Base-by-base conservation (phyloP, 768 basidiomycete species). In the Gautieria morchelliformis region DNA sequence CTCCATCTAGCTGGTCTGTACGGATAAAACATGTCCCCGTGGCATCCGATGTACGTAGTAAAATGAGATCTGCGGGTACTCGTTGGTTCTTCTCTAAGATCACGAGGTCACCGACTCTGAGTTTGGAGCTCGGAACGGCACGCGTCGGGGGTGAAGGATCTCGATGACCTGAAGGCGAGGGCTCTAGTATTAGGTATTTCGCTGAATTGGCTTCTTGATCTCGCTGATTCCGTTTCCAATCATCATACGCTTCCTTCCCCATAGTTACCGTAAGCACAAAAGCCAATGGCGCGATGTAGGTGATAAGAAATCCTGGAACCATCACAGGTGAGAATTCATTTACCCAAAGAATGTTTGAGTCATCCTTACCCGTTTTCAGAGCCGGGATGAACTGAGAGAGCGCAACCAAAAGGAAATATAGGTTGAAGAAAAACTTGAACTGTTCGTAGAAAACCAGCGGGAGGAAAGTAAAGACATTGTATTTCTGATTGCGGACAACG, bases 371-470 rank as follows among this genome's bases (percentile, higher is more conserved):
- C 59, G 96, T 99, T 74, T 93, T 93, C 59, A 99, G 80, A 0
- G 93, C 89, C 14, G 96, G 96, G 17, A 99, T 74, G 67, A 99
- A 96, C 70, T 98, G 96, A 9, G 89, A 93, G 8, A 98, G 77
- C 0, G 96, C 96, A 39, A 99, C 96, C 22, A 98, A 84, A 11
- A 98, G 81, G 68, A 99, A 99, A 71, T 98, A 99, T 7, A 97
- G 78, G 68, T 98, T 99, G 83, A 96, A 98, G 76, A 99, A 99
- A 78, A 95, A 97, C 71, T 97, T 98, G 85, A 98, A 99, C 69
- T 98, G 95, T 69, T 98, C 94, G 70, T 97, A 98, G 69, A 98
- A 83, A 46, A 98, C 94, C 62, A 97, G 81, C 3, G 96, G 96
- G 10, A 99, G 80, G 76, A 99, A 99, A n/a, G 90, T 93, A 73